A percentile compares a stretch with the other conserved stretches of the same genome.
These are phyloP conservation scores for Debaryomycetaceae sp. DNA, from an alignment of 1,139 yeast species.

Conservation along the genomic window DNA sequence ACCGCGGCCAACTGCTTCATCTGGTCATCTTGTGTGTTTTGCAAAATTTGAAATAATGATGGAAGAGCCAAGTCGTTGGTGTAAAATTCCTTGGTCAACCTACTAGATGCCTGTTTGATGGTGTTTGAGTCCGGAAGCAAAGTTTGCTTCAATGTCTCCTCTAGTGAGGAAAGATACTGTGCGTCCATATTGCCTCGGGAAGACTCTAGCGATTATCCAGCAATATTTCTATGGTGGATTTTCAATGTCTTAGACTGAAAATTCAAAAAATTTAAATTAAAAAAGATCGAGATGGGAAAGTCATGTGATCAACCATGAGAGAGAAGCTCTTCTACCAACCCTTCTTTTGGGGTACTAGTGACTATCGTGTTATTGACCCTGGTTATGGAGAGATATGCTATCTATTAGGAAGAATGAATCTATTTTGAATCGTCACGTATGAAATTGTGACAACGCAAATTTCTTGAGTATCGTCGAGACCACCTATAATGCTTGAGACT, in stretches of 20 bases:
- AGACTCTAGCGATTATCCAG: neutral
- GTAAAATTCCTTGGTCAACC: constrained; percentile 73
- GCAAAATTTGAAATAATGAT: constrained; percentile 77
- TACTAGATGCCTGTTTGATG: constrained; percentile 78
- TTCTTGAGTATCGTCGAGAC: no score
- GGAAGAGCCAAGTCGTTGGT: constrained; percentile 71
- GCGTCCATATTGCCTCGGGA: constrained; percentile 49
- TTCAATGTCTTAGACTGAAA: neutral
- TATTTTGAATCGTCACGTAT: no score
- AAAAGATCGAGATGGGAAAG: constrained; percentile 6
- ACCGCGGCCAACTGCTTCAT: constrained; percentile 88
- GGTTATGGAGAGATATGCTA: no score
- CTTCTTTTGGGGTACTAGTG: no score
- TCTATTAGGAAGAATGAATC: no score
- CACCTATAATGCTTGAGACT: no score
- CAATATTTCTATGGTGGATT: neutral
- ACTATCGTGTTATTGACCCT: no score
- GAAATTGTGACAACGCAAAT: no score
- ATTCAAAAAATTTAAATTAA: neutral
- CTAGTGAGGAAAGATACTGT: constrained; percentile 66
- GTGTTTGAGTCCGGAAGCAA: constrained; percentile 73
- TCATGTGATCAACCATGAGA: constrained; percentile 1
- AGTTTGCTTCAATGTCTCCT: constrained; percentile 72
- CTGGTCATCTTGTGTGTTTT: constrained; percentile 58
- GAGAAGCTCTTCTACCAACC: neutral